phyloP scores from a whole-genome alignment of 2,329 filamentous ascomycete genomes.

The Blastomyces emzantsi region DNA sequence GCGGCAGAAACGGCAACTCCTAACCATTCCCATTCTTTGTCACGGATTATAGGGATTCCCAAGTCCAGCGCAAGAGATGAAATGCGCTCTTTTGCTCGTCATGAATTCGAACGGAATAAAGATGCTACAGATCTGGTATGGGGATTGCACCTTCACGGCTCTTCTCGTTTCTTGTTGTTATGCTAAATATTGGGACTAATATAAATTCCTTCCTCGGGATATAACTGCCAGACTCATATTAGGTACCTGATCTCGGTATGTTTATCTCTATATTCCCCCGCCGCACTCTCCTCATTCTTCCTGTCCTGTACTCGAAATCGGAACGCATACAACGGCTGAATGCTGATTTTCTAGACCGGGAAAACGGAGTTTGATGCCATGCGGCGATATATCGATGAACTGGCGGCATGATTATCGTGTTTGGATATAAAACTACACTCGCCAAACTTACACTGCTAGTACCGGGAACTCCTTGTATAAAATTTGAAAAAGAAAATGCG shows the following conservation, averaged over 20 bases:
- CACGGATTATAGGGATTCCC: constrained; percentile 28
- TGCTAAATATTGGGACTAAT: neutral
- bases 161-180: too few relatives aligned
- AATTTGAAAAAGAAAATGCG: neutral
- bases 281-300: neutral
- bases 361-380: constrained; percentile 41
- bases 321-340: neutral
- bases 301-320: neutral
- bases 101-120: constrained; percentile 38
- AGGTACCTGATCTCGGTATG: constrained; percentile 37
- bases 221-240: constrained; percentile 28
- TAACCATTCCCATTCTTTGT: neutral
- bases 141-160: neutral
- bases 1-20: neutral
- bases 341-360: constrained; percentile 28
- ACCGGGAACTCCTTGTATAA: neutral
- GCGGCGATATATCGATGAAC: constrained; percentile 40
- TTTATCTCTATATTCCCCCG: neutral
- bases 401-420: constrained; percentile 19
- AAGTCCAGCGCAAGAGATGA: constrained; percentile 34
- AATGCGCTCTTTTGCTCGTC: constrained; percentile 34
- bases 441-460: neutral
- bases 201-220: neutral
- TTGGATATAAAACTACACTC: neutral
- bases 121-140: constrained; percentile 36